These are phyloP conservation scores for Boletus insuetus DNA, from an alignment of 768 basidiomycete genomes.

Conservation along the genomic window DNA sequence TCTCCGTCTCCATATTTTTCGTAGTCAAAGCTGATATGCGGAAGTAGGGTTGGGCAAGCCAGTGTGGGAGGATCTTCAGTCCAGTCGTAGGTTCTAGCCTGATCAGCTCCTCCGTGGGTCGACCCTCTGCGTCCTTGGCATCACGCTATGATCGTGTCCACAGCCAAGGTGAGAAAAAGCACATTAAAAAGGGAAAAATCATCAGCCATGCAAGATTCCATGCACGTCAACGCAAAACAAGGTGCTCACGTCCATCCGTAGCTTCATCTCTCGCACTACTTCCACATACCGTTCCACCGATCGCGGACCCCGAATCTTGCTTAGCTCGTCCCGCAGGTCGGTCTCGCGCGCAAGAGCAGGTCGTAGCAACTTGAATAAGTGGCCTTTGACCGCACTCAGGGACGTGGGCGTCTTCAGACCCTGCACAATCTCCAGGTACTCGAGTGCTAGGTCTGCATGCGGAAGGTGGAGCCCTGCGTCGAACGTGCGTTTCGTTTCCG, in stretches of 20 bases:
- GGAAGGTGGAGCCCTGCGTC: conserved; percentile 49
- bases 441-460: conserved; percentile 67
- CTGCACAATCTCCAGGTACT: conserved; percentile 82
- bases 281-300: conserved; percentile 41
- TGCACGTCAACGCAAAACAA: neutral
- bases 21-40: conserved; percentile 2
- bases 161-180: neutral
- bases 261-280: conserved; percentile 58
- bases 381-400: conserved; percentile 80
- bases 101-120: conserved; percentile 37
- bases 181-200: neutral
- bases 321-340: conserved; percentile 74
- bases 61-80: conserved; percentile 57
- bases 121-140: conserved; percentile 34
- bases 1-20: neutral
- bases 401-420: conserved; percentile 60
- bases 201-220: neutral
- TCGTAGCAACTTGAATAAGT: conserved; percentile 89
- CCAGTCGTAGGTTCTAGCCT: conserved; percentile 46
- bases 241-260: conserved; percentile 50
- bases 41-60: conserved; percentile 72
- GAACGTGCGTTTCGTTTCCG: conserved; percentile 20
- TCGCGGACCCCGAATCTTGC: conserved; percentile 39
- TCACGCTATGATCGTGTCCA: conserved; percentile 39
- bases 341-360: conserved; percentile 64